Percentiles rank a stretch among this genome's conserved stretches.
phyloP scores from a whole-genome alignment of 805 yeast species.

The Metschnikowia vanudenii region DNA sequence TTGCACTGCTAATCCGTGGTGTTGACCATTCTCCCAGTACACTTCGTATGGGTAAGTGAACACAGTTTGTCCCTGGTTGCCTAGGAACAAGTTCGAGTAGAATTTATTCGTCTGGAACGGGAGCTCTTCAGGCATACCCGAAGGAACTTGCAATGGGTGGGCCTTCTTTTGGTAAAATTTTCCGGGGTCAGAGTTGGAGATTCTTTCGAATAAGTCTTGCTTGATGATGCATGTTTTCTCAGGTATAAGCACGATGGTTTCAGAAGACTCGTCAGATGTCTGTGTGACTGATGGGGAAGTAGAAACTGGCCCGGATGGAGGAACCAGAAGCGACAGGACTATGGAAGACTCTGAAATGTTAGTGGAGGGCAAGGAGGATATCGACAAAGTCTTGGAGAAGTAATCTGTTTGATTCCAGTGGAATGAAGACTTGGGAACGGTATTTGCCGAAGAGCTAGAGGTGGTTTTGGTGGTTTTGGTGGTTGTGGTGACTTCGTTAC shows the following conservation, averaged over 20 bases:
- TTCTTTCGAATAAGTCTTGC: conserved; percentile 45
- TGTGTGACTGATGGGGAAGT: no score
- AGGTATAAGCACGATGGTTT: not conserved
- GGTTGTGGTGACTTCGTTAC: no score
- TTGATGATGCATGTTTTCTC: not conserved
- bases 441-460: no score
- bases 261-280: no score
- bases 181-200: conserved; percentile 46
- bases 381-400: no score
- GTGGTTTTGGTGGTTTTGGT: no score
- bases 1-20: conserved; percentile 61
- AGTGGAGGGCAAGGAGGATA: no score
- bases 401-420: no score
- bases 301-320: no score
- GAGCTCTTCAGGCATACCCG: conserved; percentile 43
- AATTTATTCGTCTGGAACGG: conserved; percentile 74
- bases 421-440: no score
- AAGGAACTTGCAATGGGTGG: conserved; percentile 46
- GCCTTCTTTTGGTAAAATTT: conserved; percentile 45
- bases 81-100: conserved; percentile 62
- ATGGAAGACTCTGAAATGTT: no score
- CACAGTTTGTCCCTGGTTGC: conserved; percentile 50
- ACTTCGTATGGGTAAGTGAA: conserved; percentile 69
- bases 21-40: conserved; percentile 48
- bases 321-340: no score